Evolutionary conservation across 306 rosid genomes (phyloP).

Genomic region (Ceratonia siliqua): DNA sequence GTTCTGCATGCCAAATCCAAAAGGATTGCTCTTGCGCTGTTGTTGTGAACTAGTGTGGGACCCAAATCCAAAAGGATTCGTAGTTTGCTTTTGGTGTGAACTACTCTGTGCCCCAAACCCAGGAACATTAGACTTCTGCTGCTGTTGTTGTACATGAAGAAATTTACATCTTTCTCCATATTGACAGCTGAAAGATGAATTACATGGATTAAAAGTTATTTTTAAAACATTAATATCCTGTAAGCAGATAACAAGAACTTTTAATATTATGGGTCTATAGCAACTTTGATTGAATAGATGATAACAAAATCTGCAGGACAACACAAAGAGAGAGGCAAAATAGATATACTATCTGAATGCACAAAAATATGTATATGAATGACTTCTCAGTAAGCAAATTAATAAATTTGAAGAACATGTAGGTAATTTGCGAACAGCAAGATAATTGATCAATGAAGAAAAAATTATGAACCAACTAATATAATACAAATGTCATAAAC

Average conservation of each 20-base stretch:
- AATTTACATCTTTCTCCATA: constrained; percentile 74
- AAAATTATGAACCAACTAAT: too few relatives aligned
- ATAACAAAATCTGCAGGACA: not conserved
- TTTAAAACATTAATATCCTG: not conserved
- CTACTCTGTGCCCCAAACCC: constrained; percentile 36
- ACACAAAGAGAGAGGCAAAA: not conserved
- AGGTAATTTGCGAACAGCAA: too few relatives aligned
- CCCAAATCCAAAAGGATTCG: constrained; percentile 61
- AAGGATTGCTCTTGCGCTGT: constrained; percentile 67
- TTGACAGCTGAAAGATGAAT: constrained; percentile 59
- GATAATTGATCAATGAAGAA: too few relatives aligned
- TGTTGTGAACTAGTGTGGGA: constrained; percentile 40
- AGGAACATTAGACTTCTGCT: constrained; percentile 43
- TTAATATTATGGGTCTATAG: not conserved
- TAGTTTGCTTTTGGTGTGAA: constrained; percentile 32
- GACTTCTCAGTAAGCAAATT: not conserved
- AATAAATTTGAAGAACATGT: not conserved
- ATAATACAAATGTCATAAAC: too few relatives aligned
- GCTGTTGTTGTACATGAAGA: constrained; percentile 59
- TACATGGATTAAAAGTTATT: not conserved
- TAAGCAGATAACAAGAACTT: not conserved
- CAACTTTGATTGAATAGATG: not conserved
- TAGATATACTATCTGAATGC: not conserved
- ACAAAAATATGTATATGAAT: not conserved
- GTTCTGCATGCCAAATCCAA: constrained; percentile 75